These are phyloP conservation scores for Kwoniella sp. DNA, from an alignment of 768 basidiomycete species.

Conservation along the genomic window DNA sequence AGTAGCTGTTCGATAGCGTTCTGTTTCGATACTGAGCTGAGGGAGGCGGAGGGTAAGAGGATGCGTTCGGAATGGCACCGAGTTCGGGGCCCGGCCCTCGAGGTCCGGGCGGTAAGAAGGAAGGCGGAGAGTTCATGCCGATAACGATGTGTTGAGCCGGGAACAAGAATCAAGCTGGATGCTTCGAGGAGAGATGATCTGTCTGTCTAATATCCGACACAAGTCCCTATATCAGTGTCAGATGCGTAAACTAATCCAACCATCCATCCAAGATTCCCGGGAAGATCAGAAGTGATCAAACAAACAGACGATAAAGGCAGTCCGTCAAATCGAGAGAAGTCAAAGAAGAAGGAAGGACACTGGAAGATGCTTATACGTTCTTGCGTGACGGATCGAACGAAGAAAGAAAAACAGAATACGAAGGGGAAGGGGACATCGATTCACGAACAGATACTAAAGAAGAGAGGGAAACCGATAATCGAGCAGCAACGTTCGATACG, in stretches of 20 bases:
- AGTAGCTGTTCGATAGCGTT: neutral
- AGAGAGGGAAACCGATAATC: neutral
- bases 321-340: neutral
- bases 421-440: neutral
- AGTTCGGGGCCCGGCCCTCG: slow-evolving; percentile 8
- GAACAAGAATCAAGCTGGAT: neutral
- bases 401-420: neutral
- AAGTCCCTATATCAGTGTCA: too few species aligned
- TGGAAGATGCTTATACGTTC: neutral
- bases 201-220: too few species aligned
- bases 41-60: neutral
- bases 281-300: neutral
- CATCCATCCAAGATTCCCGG: neutral
- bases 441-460: too few species aligned
- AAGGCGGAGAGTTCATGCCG: slow-evolving; percentile 2
- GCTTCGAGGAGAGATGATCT: neutral
- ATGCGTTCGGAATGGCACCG: slow-evolving; percentile 2
- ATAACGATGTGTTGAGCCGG: neutral
- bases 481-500: neutral
- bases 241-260: too few species aligned
- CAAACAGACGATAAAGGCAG: neutral
- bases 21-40: slow-evolving; percentile 3
- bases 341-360: slow-evolving; percentile 1
- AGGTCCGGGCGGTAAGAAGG: slow-evolving; percentile 11
- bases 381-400: neutral